Evolutionary conservation across 2,329 filamentous ascomycete species (phyloP).

Genomic region (Apiospora pterosperma): DNA sequence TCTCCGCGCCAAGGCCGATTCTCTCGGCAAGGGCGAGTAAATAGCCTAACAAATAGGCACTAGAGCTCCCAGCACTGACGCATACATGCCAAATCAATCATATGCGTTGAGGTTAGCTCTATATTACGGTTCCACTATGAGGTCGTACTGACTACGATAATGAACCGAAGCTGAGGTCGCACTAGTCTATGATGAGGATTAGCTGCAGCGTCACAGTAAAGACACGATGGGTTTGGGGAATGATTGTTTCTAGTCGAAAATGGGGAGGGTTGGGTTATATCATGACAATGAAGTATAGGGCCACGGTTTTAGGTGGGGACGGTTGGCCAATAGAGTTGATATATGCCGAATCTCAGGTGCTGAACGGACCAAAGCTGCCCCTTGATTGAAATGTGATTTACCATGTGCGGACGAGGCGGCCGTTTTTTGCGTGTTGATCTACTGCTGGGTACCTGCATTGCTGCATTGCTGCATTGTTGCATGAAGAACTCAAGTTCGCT

Average conservation of each 20-base stretch:
- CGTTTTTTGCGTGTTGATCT: neutral
- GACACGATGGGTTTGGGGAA: neutral
- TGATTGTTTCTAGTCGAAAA: neutral
- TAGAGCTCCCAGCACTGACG: neutral
- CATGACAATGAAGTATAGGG: neutral
- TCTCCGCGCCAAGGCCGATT: slow-evolving; percentile 84
- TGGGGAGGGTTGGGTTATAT: neutral
- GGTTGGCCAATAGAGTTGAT: neutral
- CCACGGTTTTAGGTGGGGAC: neutral
- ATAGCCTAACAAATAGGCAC: neutral
- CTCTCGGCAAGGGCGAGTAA: slow-evolving; percentile 68
- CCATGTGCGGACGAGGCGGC: neutral
- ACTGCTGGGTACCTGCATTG: neutral
- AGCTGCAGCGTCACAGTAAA: neutral
- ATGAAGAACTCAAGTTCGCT: neutral
- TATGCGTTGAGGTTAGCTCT: neutral
- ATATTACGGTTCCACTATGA: neutral
- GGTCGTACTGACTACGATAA: neutral
- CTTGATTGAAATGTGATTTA: neutral
- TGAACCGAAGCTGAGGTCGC: neutral
- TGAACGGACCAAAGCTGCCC: neutral
- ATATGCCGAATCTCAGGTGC: neutral
- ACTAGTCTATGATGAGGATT: neutral
- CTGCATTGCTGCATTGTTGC: neutral
- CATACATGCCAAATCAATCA: neutral